Conservation (phyloP, 2,329 filamentous ascomycete species). For the Capronia coronata region DNA sequence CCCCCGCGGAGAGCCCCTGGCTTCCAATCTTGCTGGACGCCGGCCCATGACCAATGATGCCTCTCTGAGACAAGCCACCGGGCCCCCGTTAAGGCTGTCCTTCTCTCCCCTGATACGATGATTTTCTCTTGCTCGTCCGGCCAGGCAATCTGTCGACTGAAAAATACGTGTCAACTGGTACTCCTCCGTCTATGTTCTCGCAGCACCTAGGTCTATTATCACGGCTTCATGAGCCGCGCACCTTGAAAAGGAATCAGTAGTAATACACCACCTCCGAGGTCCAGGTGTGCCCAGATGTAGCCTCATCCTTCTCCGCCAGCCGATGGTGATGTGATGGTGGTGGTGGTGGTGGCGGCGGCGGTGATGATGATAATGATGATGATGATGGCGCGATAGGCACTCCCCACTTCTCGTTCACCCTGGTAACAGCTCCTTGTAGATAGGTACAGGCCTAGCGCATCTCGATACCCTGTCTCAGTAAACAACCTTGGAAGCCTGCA, state of each 20-base stretch:
- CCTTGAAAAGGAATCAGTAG: too few species aligned
- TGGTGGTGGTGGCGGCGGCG: neutral
- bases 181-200: too few species aligned
- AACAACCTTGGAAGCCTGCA: neutral
- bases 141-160: too few species aligned
- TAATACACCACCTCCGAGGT: too few species aligned
- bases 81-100: neutral
- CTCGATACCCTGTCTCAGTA: neutral
- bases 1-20: neutral
- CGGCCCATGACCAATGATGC: neutral
- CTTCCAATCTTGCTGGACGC: neutral
- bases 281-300: neutral
- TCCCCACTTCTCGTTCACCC: conserved; percentile 2
- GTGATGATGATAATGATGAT: neutral
- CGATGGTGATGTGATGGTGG: neutral
- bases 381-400: neutral
- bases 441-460: too few species aligned
- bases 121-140: too few species aligned
- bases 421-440: neutral
- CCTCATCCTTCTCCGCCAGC: neutral
- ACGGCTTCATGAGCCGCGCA: too few species aligned
- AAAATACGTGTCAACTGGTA: too few species aligned
- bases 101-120: too few species aligned
- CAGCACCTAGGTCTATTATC: too few species aligned
- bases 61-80: neutral